Percentiles rank a stretch among this genome's conserved stretches.
These are phyloP conservation scores for Raphanus hybrid DNA, from an alignment of 441 rosid species.

Conservation along the genomic window DNA sequence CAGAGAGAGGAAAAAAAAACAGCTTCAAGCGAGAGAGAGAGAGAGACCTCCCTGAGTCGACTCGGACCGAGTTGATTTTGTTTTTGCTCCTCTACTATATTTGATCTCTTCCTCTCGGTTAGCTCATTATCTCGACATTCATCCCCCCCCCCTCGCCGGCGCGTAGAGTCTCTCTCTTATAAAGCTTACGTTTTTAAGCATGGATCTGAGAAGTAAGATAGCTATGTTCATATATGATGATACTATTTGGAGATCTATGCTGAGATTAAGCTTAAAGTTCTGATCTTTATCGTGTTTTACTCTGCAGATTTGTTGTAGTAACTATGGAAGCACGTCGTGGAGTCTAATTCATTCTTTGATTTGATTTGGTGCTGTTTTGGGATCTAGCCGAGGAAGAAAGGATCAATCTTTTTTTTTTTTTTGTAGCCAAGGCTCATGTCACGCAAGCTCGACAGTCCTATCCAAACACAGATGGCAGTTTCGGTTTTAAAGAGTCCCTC, in stretches of 20 bases:
- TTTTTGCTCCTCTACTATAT: slow-evolving; percentile 7
- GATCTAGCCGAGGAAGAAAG: slow-evolving; percentile 3
- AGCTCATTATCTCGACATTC: not conserved
- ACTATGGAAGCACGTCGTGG: slow-evolving; percentile 24
- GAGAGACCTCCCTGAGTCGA: slow-evolving; percentile 38
- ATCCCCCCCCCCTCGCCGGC: slow-evolving; percentile 15
- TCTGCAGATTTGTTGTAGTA: slow-evolving; percentile 32
- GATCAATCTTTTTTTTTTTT: not conserved
- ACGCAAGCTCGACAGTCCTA: slow-evolving; percentile 43
- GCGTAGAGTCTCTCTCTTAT: slow-evolving; percentile 17
- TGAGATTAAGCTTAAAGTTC: not conserved
- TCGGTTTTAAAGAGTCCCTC: slow-evolving; percentile 40
- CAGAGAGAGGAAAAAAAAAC: slow-evolving; percentile 23
- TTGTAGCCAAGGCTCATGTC: slow-evolving; percentile 38
- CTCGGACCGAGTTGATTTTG: slow-evolving; percentile 37
- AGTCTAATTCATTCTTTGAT: slow-evolving; percentile 24
- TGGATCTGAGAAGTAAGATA: not conserved
- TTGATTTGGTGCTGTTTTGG: not conserved
- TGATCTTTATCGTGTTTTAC: not conserved
- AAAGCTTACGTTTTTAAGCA: not conserved
- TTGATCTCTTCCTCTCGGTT: slow-evolving; percentile 17
- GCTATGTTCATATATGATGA: not conserved
- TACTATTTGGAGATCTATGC: not conserved
- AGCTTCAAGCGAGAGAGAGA: slow-evolving; percentile 35
- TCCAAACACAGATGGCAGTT: slow-evolving; percentile 52